Base-by-base conservation (phyloP, 768 basidiomycete species). In the Boletus rubroflammeus region DNA sequence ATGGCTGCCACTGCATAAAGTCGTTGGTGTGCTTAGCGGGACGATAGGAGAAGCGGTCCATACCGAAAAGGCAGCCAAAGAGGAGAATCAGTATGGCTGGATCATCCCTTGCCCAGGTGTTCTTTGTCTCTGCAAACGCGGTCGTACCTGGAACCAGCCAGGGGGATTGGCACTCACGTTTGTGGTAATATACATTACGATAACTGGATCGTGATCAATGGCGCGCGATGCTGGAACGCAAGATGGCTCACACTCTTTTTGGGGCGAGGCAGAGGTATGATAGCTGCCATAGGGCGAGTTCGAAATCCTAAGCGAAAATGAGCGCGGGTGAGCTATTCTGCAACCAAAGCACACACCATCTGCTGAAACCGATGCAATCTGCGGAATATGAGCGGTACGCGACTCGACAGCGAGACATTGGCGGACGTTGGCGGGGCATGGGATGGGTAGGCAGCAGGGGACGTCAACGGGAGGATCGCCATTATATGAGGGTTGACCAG, bases 71-170 rank as follows among this genome's bases (percentile, higher is more conserved):
- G 68, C 86, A 93, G 41, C 81, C 87, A 46, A 82, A 81, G 41
- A 98, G 85, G 46, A 98, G 81, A 28, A 98, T 79, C 26, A 98
- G 79, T 59, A 97, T 93, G 26, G 96, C 96, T 21, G 96, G 96
- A 67, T 98, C 96, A 71, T 98, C 96, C 69, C 96, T 78, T 19
- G 95, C 93, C 95, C 95, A 98, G 15, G 90, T 93, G 69, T 98
- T 97, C 78, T 97, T 98, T 19, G 95, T 98, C 77, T 98, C 93
- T 90, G 73, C 58, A 38, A 40, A 44, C 40, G 21, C 35, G 59
- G 36, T 34, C 42, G n/a, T 31, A 55, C 17, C 31, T 4, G 9
- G 21, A 3, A n/a, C 36, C 3, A 0, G 17, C 10, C 10, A 41
- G 40, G 38, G 38, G 46, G 6, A 47, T 3, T 0, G 29, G 40